Conservation (phyloP, 2,329 filamentous ascomycete genomes). For the Aspergillus ochraceoroseus region DNA sequence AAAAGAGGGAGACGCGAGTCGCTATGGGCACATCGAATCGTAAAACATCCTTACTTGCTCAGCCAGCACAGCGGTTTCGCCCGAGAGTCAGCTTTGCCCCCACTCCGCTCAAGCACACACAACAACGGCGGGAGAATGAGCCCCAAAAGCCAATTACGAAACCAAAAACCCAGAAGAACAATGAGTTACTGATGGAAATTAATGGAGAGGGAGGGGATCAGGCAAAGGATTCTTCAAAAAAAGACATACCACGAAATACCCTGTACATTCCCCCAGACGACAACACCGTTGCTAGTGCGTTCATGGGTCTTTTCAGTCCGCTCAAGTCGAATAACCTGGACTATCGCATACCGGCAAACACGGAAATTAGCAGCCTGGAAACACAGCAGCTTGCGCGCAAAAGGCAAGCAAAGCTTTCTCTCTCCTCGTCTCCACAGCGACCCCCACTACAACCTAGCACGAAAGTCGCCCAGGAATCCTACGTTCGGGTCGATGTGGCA, state of each 20-base stretch:
- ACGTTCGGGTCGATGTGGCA: constrained; percentile 43
- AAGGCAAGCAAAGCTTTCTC: constrained; percentile 26
- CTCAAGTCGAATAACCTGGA: constrained; percentile 27
- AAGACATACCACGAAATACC: constrained; percentile 34
- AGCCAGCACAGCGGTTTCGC: constrained; percentile 41
- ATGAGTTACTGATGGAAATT: constrained; percentile 16
- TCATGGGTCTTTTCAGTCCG: constrained; percentile 44
- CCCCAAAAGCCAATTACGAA: constrained; percentile 9
- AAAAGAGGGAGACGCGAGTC: constrained; percentile 20
- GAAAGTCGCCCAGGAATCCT: constrained; percentile 40
- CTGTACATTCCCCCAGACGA: constrained; percentile 44
- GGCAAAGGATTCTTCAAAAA: constrained; percentile 26
- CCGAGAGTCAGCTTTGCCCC: constrained; percentile 30
- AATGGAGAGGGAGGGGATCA: constrained; percentile 9
- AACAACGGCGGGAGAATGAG: constrained; percentile 11
- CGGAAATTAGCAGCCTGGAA: constrained; percentile 33
- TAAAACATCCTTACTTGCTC: constrained; percentile 37
- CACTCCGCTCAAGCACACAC: constrained; percentile 18
- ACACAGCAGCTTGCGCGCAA: constrained; percentile 34
- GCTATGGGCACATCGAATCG: constrained; percentile 16
- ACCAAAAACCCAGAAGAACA: constrained; percentile 16
- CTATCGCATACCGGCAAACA: constrained; percentile 15
- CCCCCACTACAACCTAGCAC: constrained; percentile 47
- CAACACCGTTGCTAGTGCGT: constrained; percentile 40
- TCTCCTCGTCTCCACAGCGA: constrained; percentile 28